Percentiles rank a stretch among this genome's conserved stretches.
These are phyloP conservation scores for Cantharellus anzutake DNA, from an alignment of 768 basidiomycete species.

Conservation along the genomic window DNA sequence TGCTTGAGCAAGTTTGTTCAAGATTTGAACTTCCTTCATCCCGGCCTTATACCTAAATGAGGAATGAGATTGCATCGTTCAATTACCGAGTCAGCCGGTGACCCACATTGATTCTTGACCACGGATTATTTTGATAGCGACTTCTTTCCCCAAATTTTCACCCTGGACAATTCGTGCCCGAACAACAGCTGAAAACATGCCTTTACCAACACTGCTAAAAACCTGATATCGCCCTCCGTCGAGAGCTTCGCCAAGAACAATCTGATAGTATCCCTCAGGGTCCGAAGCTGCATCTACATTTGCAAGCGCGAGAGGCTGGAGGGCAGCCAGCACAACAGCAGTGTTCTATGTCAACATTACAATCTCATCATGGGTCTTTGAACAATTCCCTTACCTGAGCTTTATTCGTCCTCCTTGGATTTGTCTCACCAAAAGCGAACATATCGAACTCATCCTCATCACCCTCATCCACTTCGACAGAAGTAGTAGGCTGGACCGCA, in stretches of 20 bases:
- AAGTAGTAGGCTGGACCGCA: slow-evolving; percentile 12
- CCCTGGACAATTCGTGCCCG: slow-evolving; percentile 62
- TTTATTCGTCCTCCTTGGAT: slow-evolving; percentile 38
- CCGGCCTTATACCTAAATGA: slow-evolving; percentile 76
- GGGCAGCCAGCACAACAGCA: not conserved
- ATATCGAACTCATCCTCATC: slow-evolving; percentile 82
- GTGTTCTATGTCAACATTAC: not conserved
- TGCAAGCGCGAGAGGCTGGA: slow-evolving; percentile 11
- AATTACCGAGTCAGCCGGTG: not conserved
- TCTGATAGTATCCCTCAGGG: slow-evolving; percentile 85
- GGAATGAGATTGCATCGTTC: slow-evolving; percentile 1
- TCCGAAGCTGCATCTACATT: slow-evolving; percentile 83
- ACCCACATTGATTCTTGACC: slow-evolving; percentile 92
- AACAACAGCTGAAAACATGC: slow-evolving; percentile 97
- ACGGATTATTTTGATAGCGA: slow-evolving; percentile 93
- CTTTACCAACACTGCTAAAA: slow-evolving; percentile 86
- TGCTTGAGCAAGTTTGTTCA: slow-evolving; percentile 68
- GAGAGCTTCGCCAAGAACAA: slow-evolving; percentile 85
- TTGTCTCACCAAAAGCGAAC: slow-evolving; percentile 56
- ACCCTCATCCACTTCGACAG: slow-evolving; percentile 36
- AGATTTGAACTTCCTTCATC: slow-evolving; percentile 74
- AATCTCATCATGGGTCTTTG: not conserved
- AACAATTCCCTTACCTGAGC: slow-evolving; percentile 5
- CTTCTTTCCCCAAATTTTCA: slow-evolving; percentile 40
- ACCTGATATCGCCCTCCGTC: slow-evolving; percentile 89